Base-by-base conservation (phyloP, 495 filamentous ascomycete species). In the Penicillium soppii region DNA sequence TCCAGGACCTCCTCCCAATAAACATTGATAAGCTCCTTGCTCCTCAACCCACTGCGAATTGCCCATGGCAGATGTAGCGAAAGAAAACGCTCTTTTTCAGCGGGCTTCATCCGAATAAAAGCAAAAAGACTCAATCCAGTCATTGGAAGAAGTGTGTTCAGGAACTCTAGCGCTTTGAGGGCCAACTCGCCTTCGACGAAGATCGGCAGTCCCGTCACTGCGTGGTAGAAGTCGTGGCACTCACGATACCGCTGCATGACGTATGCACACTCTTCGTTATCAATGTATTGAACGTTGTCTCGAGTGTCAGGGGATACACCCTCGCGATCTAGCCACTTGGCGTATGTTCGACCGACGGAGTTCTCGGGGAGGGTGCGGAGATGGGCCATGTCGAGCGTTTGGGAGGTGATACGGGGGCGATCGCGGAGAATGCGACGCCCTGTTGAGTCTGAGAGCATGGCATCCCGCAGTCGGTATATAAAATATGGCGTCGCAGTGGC, bases 211-310 rank as follows among this genome's bases (percentile, higher is more conserved):
- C 94, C 94, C 10, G 91, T 96, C 27, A 98, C 74, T 0, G 95
- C 94, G 70, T 98, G 94, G 75, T 95, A 97, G 78, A 98, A 97
- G 65, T 98, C 94, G 68, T 98, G 94, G 60, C 88, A 94, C 70
- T 98, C 95, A 40, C 94, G 84, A 70, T 98, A 98, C 23, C 94
- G 84, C 79, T 97, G 94, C 90, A 98, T 96, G 4, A 97, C 94
- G 68, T 97, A 98, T 16, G 94, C 94, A 66, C 90, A 95, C 65
- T 97, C 94, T 45, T 84, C 84, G 63, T 96, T 87, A 66, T 97
- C 92, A 46, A 98, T 91, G 69, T 95, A 97, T 36, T 86, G 79
- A 20, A 98, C 94, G 15, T 64, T 57, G 29, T 82, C 73, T 8
- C 95, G 83, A 21, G 95, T 96, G 69, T 97, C 95, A 0, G 94